phyloP scores from a whole-genome alignment of 805 yeast species.

The Teunomyces kruisii region DNA sequence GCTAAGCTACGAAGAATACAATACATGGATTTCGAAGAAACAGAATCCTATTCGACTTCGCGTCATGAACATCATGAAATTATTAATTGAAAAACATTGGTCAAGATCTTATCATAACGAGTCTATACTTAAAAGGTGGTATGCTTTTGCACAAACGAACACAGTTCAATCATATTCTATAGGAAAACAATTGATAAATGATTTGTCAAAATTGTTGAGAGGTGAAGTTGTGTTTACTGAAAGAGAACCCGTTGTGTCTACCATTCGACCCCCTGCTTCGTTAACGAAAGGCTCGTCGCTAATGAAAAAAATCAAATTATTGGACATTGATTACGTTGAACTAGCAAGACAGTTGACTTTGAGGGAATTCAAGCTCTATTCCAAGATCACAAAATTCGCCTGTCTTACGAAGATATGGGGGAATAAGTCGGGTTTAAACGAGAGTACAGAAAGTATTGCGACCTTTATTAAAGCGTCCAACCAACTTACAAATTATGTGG shows the following conservation, averaged over 20 bases:
- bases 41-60: slow-evolving; percentile 64
- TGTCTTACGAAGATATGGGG: slow-evolving; percentile 80
- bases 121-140: slow-evolving; percentile 37
- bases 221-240: slow-evolving; percentile 32
- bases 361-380: slow-evolving; percentile 68
- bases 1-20: slow-evolving; percentile 76
- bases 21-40: slow-evolving; percentile 71
- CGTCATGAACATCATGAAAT: slow-evolving; percentile 64
- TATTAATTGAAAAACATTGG: slow-evolving; percentile 72
- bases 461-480: slow-evolving; percentile 74
- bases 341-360: slow-evolving; percentile 84
- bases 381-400: slow-evolving; percentile 68
- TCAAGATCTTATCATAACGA: slow-evolving; percentile 55
- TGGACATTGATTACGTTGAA: slow-evolving; percentile 71
- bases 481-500: slow-evolving; percentile 76
- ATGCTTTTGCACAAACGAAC: slow-evolving; percentile 21
- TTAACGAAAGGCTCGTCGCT: slow-evolving; percentile 31
- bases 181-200: slow-evolving; percentile 26
- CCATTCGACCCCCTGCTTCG: slow-evolving; percentile 41
- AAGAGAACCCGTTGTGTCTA: slow-evolving; percentile 26
- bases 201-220: slow-evolving; percentile 23
- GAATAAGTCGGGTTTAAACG: slow-evolving; percentile 56
- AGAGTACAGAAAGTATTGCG: slow-evolving; percentile 44
- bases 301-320: slow-evolving; percentile 44
- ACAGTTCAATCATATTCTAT: slow-evolving; percentile 24